Conservation (phyloP, 495 filamentous ascomycete genomes). For the Lepraria neglecta region DNA sequence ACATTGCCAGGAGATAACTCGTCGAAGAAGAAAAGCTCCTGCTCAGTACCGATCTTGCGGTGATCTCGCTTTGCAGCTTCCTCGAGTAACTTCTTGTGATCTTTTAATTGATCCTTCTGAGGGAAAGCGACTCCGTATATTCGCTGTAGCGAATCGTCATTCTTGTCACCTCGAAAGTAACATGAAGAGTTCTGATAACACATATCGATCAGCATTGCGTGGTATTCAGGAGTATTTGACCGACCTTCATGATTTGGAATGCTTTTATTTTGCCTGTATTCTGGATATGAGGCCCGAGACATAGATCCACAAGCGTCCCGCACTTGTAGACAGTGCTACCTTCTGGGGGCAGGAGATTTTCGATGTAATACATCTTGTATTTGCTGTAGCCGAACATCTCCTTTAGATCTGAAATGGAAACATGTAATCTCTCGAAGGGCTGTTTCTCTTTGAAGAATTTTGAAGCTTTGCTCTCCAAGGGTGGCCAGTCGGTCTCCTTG, state of each 20-base stretch:
- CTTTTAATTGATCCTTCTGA: conserved; percentile 86
- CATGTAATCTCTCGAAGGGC: conserved; percentile 79
- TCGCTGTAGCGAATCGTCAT: conserved; percentile 88
- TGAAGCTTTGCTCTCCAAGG: conserved; percentile 65
- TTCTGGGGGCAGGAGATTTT: conserved; percentile 81
- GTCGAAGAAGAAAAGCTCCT: conserved; percentile 96
- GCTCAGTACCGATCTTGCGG: conserved; percentile 80
- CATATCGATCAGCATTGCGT: not conserved
- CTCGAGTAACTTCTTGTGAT: conserved; percentile 87
- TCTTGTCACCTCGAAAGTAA: conserved; percentile 90
- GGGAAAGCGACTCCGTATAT: conserved; percentile 97
- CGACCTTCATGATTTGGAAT: conserved; percentile 81
- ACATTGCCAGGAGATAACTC: conserved; percentile 85
- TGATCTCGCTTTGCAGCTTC: conserved; percentile 96
- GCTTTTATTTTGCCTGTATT: conserved; percentile 88
- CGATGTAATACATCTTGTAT: conserved; percentile 94
- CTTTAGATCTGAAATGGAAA: conserved; percentile 81
- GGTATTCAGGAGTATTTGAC: conserved; percentile 8
- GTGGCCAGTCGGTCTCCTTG: conserved; percentile 65
- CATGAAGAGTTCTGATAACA: conserved; percentile 73
- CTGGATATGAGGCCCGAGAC: conserved; percentile 78
- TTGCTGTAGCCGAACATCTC: conserved; percentile 97
- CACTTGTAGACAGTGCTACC: conserved; percentile 90
- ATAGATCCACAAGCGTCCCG: conserved; percentile 74
- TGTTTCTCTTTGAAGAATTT: conserved; percentile 94